Base-by-base conservation (phyloP, 2,329 filamentous ascomycete genomes). In the Clonostachys rosea region DNA sequence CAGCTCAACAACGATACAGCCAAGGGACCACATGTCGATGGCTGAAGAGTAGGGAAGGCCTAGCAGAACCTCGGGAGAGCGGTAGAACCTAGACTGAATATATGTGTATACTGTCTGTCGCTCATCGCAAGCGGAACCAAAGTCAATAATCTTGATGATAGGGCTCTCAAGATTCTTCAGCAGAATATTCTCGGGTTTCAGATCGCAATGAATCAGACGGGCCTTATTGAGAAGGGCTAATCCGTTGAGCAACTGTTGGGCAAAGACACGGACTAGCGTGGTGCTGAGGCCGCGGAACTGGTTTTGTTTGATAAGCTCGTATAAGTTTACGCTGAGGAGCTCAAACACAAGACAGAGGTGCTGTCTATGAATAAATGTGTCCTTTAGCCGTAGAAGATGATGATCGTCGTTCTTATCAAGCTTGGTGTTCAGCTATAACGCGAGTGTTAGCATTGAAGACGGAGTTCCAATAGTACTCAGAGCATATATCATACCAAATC, bases 71-170 rank as follows among this genome's bases (percentile, higher is more conserved):
- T 99, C 94, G 2, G 94, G 94, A 1, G 94, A 99, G 53, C 94
- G 85, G 69, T 99, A 99, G 69, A 99, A 99, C 57, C 94, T 81
- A 10, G 94, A 99, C 66, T 99, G 94, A 51, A 99, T 99, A 65
- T 99, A 99, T 6, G 94, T 99, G 67, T 99, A 99, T 30, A 99
- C 94, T 1, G 94, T 99, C 66, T 99, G 94, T 44, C 94, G 85
- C 70, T 99, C 94, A 65, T 99, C 94, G 66, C 94, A 99, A 13
- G 94, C 94, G 36, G 94, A 99, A 40, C 94, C 94, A 63, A 99
- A 99, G 76, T 99, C 94, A 65, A 99, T 99, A 60, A 99, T 96
- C 68, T 99, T 99, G 78, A 99, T 99, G 56, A 99, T 97, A 4
- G 94, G 94, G 59, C 92, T 97, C 66, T 99, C 94, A 40, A 99